phyloP scores from a whole-genome alignment of 2,329 filamentous ascomycete genomes.

The Eutypa lata region DNA sequence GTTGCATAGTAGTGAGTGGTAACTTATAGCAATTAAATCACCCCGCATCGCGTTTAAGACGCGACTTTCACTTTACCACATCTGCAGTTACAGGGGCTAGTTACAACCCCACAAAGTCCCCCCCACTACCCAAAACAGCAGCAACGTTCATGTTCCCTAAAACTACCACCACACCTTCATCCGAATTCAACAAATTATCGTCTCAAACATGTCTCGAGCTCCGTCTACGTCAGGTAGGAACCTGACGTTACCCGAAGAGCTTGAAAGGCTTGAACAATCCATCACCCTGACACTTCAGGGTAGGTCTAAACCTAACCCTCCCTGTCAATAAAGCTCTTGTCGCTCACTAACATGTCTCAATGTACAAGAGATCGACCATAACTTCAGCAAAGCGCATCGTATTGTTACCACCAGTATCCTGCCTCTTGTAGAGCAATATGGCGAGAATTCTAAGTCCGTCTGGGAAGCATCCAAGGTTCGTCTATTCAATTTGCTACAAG shows the following conservation, averaged over 20 bases:
- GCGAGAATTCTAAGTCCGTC: constrained; percentile 86
- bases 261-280: constrained; percentile 93
- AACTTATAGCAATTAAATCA: neutral
- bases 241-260: constrained; percentile 85
- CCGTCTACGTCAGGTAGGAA: constrained; percentile 44
- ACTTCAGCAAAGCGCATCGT: constrained; percentile 93
- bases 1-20: too few relatives aligned
- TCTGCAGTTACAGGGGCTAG: too few relatives aligned
- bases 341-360: constrained; percentile 4
- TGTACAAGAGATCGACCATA: constrained; percentile 85
- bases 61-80: neutral
- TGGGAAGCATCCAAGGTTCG: constrained; percentile 93
- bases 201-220: neutral
- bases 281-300: constrained; percentile 95
- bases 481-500: neutral
- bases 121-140: constrained; percentile 1
- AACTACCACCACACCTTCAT: constrained; percentile 1
- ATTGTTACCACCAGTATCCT: constrained; percentile 94
- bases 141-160: neutral
- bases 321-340: neutral
- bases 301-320: constrained; percentile 31
- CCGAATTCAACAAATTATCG: constrained; percentile 5
- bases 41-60: constrained; percentile 19
- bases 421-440: constrained; percentile 91
- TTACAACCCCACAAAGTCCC: constrained; percentile 6